Base-by-base conservation (phyloP, 2,329 filamentous ascomycete species). In the Fusarium incarnatum region DNA sequence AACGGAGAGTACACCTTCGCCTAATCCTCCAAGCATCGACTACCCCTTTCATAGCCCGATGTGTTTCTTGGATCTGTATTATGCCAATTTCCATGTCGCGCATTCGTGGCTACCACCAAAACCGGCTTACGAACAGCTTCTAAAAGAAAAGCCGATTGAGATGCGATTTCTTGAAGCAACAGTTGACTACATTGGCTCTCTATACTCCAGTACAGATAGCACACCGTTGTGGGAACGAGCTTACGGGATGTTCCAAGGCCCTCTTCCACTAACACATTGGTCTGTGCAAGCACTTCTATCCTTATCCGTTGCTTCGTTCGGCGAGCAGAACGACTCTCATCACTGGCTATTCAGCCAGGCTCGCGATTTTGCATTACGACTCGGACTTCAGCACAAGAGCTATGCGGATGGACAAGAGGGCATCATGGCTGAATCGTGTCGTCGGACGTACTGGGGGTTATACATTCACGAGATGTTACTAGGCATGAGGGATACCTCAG, bases 371-470 rank as follows among this genome's bases (percentile, higher is more conserved):
- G 70, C 73, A 20, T 52, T 74, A 32, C 30, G 28, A 3, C 45
- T 74, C 2, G 66, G 57, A 7, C 64, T 75, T 8, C 73, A 73
- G 37, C 34, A 63, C 42, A 75, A 72, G 32, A 44, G 44, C 28
- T 73, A 65, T 28, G 62, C 70, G 9, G 63, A 72, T n/a, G 32
- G 48, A 6, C 63, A 68, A 28, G 16, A 46, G 16, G 37, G 60
- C 25, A 8, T 75, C 30, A 28, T 73, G 5, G 72, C 73, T 23
- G 73, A 75, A 44, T 75, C 73, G 8, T 72, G 67, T 25, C 63
- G 73, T 44, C 64, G 73, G 30, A 73, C 73, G 15, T 75, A 75
- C 45, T 75, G 72, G 73, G 73, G 59, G 8, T 40, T 75, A 12
- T 75, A 72, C 37, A 30, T 67, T 8, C 68, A 75, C n/a, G 70